Evolutionary conservation across 108 stramenopile species (phyloP), one percentile per base, ranked within the genome.

Genomic region (Pseudonitzschia delicatissima): DNA sequence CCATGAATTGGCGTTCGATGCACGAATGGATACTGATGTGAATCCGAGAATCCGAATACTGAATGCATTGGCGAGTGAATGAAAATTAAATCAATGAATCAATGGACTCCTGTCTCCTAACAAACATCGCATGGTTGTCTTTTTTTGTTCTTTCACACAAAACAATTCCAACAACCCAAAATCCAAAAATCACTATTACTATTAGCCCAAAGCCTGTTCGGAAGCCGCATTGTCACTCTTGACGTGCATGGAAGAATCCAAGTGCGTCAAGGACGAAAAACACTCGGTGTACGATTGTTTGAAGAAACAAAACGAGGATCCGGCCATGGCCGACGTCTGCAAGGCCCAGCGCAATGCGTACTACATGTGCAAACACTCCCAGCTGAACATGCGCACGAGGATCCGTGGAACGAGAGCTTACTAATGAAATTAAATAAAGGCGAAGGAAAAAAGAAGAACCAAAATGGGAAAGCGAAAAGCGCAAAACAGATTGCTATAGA

Each of bases 341-440:
- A 71, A 67, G 50, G 87, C 84, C 21, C 78, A 82, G 64, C 72
- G 86, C 18, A 92, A 89, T 81, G 91, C 91, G 0, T 92, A 92
- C 72, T 88, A 82, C 40, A 75, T 83, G 66, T 92, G 91, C 68
- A 92, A 92, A 68, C 91, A 92, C 58, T 82, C 83, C 17, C 91
- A 92, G 65, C 70, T 92, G 57, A 92, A 92, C 57, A 92, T 92
- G 91, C 67, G 91, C 60, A 92, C 87, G 28, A 59, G 91, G 44
- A 92, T 92, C 61, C 74, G 91, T 50, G 87, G 91, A 17, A 85
- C 86, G 4, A 76, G 87, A 36, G 82, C 82, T 11, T 87, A 87
- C 68, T 91, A 79, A 76, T 62, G 58, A 4, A 36, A 64, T 7
- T 18, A 11, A 18, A 51, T 18, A 15, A 3, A 51, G 20, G 18